These are phyloP conservation scores for Hevea brasiliensis DNA, from an alignment of 345 rosid genomes.

Conservation along the genomic window DNA sequence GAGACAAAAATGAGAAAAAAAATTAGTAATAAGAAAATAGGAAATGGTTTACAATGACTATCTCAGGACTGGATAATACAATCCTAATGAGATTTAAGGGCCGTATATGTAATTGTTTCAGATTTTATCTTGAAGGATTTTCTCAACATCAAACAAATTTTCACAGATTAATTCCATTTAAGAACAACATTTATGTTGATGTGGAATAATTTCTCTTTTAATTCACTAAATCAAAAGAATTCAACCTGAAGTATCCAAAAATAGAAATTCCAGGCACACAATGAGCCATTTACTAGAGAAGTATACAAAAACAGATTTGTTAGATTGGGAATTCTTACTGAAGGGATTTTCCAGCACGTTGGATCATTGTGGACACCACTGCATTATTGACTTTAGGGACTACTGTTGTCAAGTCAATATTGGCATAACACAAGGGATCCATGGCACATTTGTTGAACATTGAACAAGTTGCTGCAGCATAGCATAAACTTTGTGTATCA, in stretches of 20 bases:
- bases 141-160: not conserved
- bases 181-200: not conserved
- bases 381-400: slow-evolving; percentile 65
- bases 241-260: not conserved
- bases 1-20: not conserved
- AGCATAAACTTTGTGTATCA: slow-evolving; percentile 76
- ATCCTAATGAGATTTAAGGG: not conserved
- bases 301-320: not conserved
- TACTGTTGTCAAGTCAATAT: slow-evolving; percentile 71
- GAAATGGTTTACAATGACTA: not conserved
- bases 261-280: slow-evolving; percentile 8
- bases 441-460: slow-evolving; percentile 78
- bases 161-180: not conserved
- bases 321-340: slow-evolving; percentile 37
- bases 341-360: slow-evolving; percentile 78
- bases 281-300: not conserved
- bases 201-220: not conserved
- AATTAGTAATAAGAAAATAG: too few species aligned
- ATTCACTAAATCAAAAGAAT: not conserved
- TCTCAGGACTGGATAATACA: not conserved
- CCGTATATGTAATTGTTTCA: not conserved
- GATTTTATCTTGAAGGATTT: not conserved
- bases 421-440: slow-evolving; percentile 75
- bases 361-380: slow-evolving; percentile 77
- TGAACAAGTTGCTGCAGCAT: slow-evolving; percentile 72